Conservation (phyloP, 352 stramenopile species). For the Peronospora tabacina region DNA sequence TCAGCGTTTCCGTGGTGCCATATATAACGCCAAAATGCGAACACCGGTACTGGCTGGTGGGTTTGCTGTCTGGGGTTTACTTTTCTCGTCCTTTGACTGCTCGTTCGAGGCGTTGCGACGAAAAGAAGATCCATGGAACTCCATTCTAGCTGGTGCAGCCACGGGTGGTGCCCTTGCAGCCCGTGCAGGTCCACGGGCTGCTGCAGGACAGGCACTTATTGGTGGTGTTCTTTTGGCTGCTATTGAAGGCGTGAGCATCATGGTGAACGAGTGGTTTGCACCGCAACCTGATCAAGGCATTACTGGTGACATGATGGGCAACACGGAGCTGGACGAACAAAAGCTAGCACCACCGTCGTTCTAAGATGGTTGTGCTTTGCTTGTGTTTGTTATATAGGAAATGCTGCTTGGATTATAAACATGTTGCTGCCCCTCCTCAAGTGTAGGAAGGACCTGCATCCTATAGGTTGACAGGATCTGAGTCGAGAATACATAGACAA, state of each 20-base stretch:
- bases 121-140: constrained; percentile 99
- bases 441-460: constrained; percentile 32
- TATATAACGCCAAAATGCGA: constrained; percentile 93
- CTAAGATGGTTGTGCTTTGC: constrained; percentile 28
- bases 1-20: constrained; percentile 83
- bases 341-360: constrained; percentile 82
- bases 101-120: constrained; percentile 93
- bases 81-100: constrained; percentile 98
- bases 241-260: constrained; percentile 97
- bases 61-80: constrained; percentile 94
- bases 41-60: constrained; percentile 89
- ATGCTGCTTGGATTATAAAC: constrained; percentile 11
- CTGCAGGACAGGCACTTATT: constrained; percentile 90
- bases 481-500: constrained; percentile 29
- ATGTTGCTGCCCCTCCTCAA: constrained; percentile 35
- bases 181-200: constrained; percentile 90
- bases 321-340: constrained; percentile 66
- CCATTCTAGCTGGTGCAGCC: constrained; percentile 94
- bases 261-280: constrained; percentile 85
- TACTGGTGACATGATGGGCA: constrained; percentile 42
- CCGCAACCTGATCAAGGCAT: constrained; percentile 44
- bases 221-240: constrained; percentile 92
- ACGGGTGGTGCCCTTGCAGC: constrained; percentile 95
- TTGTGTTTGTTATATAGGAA: constrained; percentile 25
- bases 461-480: constrained; percentile 20